Evolutionary conservation across 345 rosid species (phyloP).

Genomic region (Linum lewisii): DNA sequence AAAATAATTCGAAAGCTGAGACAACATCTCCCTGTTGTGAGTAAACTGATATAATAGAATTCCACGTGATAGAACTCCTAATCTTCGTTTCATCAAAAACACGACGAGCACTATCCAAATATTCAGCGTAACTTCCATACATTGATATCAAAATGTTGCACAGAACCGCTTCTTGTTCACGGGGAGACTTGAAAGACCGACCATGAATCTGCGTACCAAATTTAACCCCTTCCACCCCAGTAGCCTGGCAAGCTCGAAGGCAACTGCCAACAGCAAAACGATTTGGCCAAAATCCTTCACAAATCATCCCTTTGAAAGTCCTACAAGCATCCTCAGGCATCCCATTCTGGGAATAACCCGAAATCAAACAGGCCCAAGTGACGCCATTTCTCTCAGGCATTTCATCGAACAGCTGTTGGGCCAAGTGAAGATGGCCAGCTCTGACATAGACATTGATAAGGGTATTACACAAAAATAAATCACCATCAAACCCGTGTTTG

Average conservation of each 20-base stretch:
- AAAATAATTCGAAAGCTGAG: slow-evolving; percentile 54
- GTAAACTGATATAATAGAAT: slow-evolving; percentile 58
- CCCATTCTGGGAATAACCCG: slow-evolving; percentile 55
- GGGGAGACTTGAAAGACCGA: slow-evolving; percentile 39
- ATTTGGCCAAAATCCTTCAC: slow-evolving; percentile 37
- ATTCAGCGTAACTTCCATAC: slow-evolving; percentile 51
- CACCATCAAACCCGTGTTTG: slow-evolving; percentile 40
- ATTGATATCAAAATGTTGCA: slow-evolving; percentile 64
- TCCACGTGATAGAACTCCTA: slow-evolving; percentile 62
- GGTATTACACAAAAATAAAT: slow-evolving; percentile 58
- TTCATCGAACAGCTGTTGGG: slow-evolving; percentile 59
- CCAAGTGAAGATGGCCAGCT: slow-evolving; percentile 37
- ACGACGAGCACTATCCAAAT: slow-evolving; percentile 32
- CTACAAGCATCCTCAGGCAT: slow-evolving; percentile 39
- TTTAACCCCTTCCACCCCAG: slow-evolving; percentile 27
- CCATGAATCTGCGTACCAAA: slow-evolving; percentile 79
- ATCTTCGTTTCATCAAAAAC: slow-evolving; percentile 53
- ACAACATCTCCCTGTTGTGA: slow-evolving; percentile 45
- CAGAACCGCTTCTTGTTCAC: slow-evolving; percentile 42
- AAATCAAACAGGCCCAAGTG: slow-evolving; percentile 75
- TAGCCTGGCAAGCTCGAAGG: slow-evolving; percentile 63
- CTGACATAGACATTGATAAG: slow-evolving; percentile 43
- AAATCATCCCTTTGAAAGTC: slow-evolving; percentile 45
- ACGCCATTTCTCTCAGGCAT: slow-evolving; percentile 62
- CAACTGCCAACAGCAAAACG: slow-evolving; percentile 62